A percentile compares a stretch with the other conserved stretches of the same genome.
Evolutionary conservation across 768 basidiomycete genomes (phyloP).

Genomic region (Phallus indusiatus): DNA sequence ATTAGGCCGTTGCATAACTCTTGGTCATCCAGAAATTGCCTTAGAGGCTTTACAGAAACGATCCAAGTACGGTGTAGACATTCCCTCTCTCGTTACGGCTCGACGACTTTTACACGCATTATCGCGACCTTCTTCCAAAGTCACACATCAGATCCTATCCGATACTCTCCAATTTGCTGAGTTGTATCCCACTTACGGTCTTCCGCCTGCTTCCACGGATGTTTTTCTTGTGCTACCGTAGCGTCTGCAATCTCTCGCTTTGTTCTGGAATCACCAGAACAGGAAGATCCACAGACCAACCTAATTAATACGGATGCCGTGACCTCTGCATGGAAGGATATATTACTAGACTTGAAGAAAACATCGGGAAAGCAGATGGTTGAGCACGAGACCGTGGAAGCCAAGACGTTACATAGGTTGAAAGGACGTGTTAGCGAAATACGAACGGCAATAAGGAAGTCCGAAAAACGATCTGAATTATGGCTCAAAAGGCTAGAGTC

Average conservation of each 20-base stretch:
- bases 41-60: conserved; percentile 54
- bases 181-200: conserved; percentile 43
- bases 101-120: conserved; percentile 51
- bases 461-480: not conserved
- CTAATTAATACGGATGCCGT: not conserved
- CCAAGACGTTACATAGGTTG: not conserved
- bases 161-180: conserved; percentile 41
- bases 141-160: conserved; percentile 33
- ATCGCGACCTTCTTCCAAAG: not conserved
- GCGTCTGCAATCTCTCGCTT: conserved; percentile 23
- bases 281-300: not conserved
- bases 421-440: not conserved
- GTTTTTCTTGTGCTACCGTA: conserved; percentile 46
- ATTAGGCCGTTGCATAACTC: conserved; percentile 55
- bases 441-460: not conserved
- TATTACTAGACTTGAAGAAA: not conserved
- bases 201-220: conserved; percentile 47
- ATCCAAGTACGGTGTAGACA: conserved; percentile 46
- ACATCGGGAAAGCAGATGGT: not conserved
- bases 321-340: not conserved
- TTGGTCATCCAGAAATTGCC: conserved; percentile 45
- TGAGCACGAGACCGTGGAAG: not conserved
- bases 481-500: not conserved
- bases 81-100: conserved; percentile 39
- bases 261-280: not conserved